Evolutionary conservation across 192 early-diverging fungal species (phyloP).

Genomic region (Coemansia sp.): DNA sequence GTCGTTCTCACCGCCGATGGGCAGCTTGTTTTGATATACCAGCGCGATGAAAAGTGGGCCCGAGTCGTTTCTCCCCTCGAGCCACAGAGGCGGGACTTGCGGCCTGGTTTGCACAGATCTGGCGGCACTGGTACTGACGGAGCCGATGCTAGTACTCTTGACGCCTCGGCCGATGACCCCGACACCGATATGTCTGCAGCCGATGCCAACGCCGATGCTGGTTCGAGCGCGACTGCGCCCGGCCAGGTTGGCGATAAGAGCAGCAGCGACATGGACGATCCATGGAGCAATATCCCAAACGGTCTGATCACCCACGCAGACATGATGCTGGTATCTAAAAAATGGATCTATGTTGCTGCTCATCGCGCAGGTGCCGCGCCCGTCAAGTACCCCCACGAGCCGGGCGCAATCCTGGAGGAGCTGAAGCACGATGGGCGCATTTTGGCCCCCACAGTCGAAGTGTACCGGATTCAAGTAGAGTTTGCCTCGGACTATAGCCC

Average conservation of each 20-base stretch:
- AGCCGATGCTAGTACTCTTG: not conserved
- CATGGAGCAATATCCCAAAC: slow-evolving; percentile 45
- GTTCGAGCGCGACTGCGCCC: not conserved
- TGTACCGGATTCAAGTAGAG: slow-evolving; percentile 48
- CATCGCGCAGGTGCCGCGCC: slow-evolving; percentile 41
- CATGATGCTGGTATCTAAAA: slow-evolving; percentile 52
- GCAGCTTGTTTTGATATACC: slow-evolving; percentile 45
- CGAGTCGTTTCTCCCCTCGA: slow-evolving; percentile 36
- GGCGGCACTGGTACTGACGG: not conserved
- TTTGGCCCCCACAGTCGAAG: slow-evolving; percentile 37
- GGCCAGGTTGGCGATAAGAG: slow-evolving; percentile 3
- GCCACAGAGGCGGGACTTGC: slow-evolving; percentile 18
- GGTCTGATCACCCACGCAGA: slow-evolving; percentile 48
- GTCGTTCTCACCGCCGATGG: slow-evolving; percentile 45
- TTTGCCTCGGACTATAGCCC: slow-evolving; percentile 51
- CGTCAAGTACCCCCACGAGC: slow-evolving; percentile 36
- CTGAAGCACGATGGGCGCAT: slow-evolving; percentile 25
- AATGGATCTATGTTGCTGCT: slow-evolving; percentile 45
- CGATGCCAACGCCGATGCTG: not conserved
- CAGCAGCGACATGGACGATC: slow-evolving; percentile 9
- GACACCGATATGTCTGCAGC: not conserved
- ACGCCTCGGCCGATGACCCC: not conserved
- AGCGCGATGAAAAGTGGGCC: slow-evolving; percentile 45
- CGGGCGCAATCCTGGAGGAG: slow-evolving; percentile 25
- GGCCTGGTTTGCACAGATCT: not conserved